These are phyloP conservation scores for Fusarium sp. DNA, from an alignment of 2,329 filamentous ascomycete species.

Conservation along the genomic window DNA sequence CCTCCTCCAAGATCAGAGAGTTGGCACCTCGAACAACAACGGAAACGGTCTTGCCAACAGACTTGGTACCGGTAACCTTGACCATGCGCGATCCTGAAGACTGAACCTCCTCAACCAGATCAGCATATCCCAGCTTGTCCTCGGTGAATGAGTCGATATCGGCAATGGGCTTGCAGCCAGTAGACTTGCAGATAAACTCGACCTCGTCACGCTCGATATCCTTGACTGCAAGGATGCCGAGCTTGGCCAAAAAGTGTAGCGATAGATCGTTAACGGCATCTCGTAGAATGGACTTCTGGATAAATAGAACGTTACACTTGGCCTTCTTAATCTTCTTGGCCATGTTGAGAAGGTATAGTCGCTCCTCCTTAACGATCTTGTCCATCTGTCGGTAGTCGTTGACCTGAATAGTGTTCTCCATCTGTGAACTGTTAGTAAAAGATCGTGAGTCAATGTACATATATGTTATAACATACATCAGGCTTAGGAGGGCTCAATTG, in stretches of 20 bases:
- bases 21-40: constrained; percentile 96
- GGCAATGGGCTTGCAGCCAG: constrained; percentile 98
- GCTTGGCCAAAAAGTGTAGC: constrained; percentile 95
- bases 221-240: constrained; percentile 95
- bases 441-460: neutral
- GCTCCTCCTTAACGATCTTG: constrained; percentile 99
- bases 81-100: constrained; percentile 90
- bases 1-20: constrained; percentile 92
- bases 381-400: constrained; percentile 99
- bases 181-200: constrained; percentile 99
- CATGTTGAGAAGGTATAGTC: constrained; percentile 97
- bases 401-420: constrained; percentile 99
- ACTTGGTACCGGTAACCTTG: constrained; percentile 92
- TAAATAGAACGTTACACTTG: constrained; percentile 98
- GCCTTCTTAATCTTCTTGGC: constrained; percentile 99
- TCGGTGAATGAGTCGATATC: constrained; percentile 99
- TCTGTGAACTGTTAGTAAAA: constrained; percentile 61
- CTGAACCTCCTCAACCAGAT: constrained; percentile 92
- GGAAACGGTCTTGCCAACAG: constrained; percentile 87
- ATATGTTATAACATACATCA: constrained; percentile 70
- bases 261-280: constrained; percentile 98
- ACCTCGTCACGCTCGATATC: constrained; percentile 99
- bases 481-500: constrained; percentile 98
- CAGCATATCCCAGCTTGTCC: constrained; percentile 94
- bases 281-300: constrained; percentile 97